Conservation (phyloP, 1,139 yeast species). For the Geotrichum aggregatum region DNA sequence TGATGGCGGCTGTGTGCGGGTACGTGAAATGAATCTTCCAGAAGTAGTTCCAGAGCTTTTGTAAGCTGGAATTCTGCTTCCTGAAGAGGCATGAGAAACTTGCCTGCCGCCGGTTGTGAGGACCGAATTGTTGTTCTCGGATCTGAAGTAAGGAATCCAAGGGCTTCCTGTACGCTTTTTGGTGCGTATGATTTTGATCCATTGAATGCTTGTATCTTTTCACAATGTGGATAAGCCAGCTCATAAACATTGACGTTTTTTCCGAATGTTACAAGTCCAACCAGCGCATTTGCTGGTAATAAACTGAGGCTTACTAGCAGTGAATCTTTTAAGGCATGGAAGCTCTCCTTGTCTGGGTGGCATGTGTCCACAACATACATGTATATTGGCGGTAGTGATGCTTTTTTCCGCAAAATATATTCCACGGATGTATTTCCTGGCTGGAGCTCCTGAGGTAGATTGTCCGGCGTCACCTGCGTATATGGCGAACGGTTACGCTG, state of each 20-base stretch:
- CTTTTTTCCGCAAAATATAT: slow-evolving; percentile 49
- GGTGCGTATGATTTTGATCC: slow-evolving; percentile 54
- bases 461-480: slow-evolving; percentile 26
- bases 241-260: slow-evolving; percentile 63
- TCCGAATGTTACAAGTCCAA: slow-evolving; percentile 57
- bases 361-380: slow-evolving; percentile 65
- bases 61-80: slow-evolving; percentile 56
- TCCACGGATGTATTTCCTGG: slow-evolving; percentile 55
- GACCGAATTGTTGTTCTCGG: slow-evolving; percentile 24
- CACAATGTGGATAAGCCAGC: slow-evolving; percentile 40
- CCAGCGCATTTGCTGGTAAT: slow-evolving; percentile 50
- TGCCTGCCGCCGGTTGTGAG: slow-evolving; percentile 26
- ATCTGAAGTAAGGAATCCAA: slow-evolving; percentile 51
- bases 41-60: slow-evolving; percentile 51
- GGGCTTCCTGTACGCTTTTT: slow-evolving; percentile 49
- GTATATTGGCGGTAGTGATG: slow-evolving; percentile 47
- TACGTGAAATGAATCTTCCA: slow-evolving; percentile 52
- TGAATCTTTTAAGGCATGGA: slow-evolving; percentile 55
- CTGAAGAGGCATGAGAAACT: slow-evolving; percentile 36
- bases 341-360: slow-evolving; percentile 43
- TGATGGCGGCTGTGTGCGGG: slow-evolving; percentile 46
- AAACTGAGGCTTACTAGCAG: slow-evolving; percentile 51
- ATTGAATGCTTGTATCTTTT: slow-evolving; percentile 48
- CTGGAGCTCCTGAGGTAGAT: slow-evolving; percentile 33
- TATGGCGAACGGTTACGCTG: slow-evolving; percentile 46